Evolutionary conservation across 139 green algal genomes (phyloP).

Genomic region (Chlorella sorokiniana): DNA sequence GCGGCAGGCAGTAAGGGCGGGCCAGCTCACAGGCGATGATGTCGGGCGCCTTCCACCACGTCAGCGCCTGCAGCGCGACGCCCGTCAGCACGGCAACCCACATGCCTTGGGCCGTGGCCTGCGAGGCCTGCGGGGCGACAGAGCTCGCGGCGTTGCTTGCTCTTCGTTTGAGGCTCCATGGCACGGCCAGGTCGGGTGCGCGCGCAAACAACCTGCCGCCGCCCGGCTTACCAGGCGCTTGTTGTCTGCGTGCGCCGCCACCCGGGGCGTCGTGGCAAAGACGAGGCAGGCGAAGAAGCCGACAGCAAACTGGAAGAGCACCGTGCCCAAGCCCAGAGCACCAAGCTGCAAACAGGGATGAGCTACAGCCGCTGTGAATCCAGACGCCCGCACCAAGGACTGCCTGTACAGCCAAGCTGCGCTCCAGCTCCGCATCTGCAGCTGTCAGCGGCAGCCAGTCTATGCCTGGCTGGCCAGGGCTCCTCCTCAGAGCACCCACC

Average conservation of each 20-base stretch:
- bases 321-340: slow-evolving; percentile 39
- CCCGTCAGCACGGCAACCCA: slow-evolving; percentile 39
- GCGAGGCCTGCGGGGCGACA: slow-evolving; percentile 16
- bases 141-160: not conserved
- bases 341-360: slow-evolving; percentile 25
- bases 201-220: not conserved
- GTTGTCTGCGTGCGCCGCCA: slow-evolving; percentile 25
- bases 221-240: not conserved
- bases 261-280: slow-evolving; percentile 44
- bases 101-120: slow-evolving; percentile 32
- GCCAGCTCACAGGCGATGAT: slow-evolving; percentile 21
- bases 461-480: not conserved
- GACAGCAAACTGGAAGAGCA: slow-evolving; percentile 47
- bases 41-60: slow-evolving; percentile 27
- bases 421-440: too few species aligned
- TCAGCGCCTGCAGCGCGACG: slow-evolving; percentile 6
- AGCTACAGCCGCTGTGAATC: too few species aligned
- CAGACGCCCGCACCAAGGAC: too few species aligned
- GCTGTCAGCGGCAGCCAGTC: not conserved
- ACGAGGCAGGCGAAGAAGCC: slow-evolving; percentile 38
- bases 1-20: too few species aligned
- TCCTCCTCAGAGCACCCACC: not conserved
- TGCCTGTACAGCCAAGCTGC: too few species aligned
- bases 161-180: not conserved
- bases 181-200: not conserved